These are phyloP conservation scores for Thecaphora thlaspeos DNA, from an alignment of 1,284 basidiomycete species.

Conservation along the genomic window DNA sequence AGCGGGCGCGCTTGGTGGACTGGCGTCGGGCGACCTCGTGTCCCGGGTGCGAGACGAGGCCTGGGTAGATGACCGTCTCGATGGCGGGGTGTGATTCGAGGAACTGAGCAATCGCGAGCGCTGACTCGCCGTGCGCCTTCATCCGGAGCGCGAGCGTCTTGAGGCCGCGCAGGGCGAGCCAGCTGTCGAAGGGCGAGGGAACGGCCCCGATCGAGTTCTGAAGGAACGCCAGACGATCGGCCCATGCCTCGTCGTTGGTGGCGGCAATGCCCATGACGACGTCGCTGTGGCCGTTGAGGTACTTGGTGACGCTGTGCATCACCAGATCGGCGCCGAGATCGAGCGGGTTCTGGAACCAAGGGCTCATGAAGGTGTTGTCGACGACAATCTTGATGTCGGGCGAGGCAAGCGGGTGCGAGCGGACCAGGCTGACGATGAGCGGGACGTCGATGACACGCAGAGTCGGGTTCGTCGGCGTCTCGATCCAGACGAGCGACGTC, in stretches of 20 bases:
- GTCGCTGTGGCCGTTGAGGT: constrained; percentile 89
- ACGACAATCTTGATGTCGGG: constrained; percentile 43
- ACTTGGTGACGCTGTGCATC: constrained; percentile 71
- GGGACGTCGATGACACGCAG: constrained; percentile 79
- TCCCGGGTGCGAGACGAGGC: constrained; percentile 59
- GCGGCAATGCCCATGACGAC: constrained; percentile 52
- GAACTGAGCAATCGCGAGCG: constrained; percentile 71
- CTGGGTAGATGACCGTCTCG: constrained; percentile 81
- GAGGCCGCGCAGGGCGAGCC: constrained; percentile 84
- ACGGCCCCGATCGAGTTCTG: constrained; percentile 89
- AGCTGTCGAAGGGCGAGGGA: constrained; percentile 83
- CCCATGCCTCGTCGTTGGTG: constrained; percentile 42
- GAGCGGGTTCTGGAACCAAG: constrained; percentile 86
- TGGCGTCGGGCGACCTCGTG: constrained; percentile 42
- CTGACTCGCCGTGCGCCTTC: constrained; percentile 81
- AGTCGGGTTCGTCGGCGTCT: constrained; percentile 92
- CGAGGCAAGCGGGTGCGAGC: constrained; percentile 69
- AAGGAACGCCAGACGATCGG: constrained; percentile 66
- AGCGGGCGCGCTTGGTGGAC: constrained; percentile 39
- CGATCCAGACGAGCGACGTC: constrained; percentile 96
- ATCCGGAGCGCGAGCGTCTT: constrained; percentile 72
- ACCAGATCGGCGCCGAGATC: constrained; percentile 81
- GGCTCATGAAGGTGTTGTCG: constrained; percentile 67
- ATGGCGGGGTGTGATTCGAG: constrained; percentile 66
- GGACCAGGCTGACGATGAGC: constrained; percentile 65